Percentiles rank a stretch among this genome's conserved stretches.
Evolutionary conservation across 495 filamentous ascomycete genomes (phyloP).

Genomic region (Extremus antarcticus): DNA sequence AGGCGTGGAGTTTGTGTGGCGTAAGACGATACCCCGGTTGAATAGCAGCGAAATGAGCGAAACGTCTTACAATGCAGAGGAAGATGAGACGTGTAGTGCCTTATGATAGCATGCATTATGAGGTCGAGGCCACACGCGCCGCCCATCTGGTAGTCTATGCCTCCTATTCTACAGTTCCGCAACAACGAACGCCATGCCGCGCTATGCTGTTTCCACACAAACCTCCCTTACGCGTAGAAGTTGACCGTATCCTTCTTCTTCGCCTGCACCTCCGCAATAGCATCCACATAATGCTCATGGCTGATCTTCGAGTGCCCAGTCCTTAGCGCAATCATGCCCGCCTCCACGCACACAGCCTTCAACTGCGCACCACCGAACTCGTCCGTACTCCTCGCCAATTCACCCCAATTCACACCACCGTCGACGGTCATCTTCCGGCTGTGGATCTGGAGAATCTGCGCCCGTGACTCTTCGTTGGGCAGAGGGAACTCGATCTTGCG

Average conservation of each 20-base stretch:
- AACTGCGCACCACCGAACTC: conserved; percentile 97
- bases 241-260: conserved; percentile 66
- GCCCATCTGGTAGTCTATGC: too few relatives aligned
- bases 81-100: too few relatives aligned
- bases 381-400: conserved; percentile 93
- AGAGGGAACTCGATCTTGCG: conserved; percentile 99
- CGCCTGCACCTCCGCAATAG: conserved; percentile 89
- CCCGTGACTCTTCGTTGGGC: conserved; percentile 96
- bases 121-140: not conserved
- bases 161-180: not conserved
- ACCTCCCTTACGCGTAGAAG: conserved; percentile 12
- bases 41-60: too few relatives aligned
- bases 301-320: conserved; percentile 87
- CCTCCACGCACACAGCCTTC: conserved; percentile 97
- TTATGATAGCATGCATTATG: not conserved
- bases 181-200: not conserved
- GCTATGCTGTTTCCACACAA: not conserved
- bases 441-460: conserved; percentile 95
- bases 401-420: conserved; percentile 86
- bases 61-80: too few relatives aligned
- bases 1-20: too few relatives aligned
- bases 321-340: conserved; percentile 95
- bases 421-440: conserved; percentile 97
- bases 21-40: too few relatives aligned
- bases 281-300: conserved; percentile 98